Evolutionary conservation across 352 stramenopile species (phyloP).

Genomic region (Globisporangium solare): DNA sequence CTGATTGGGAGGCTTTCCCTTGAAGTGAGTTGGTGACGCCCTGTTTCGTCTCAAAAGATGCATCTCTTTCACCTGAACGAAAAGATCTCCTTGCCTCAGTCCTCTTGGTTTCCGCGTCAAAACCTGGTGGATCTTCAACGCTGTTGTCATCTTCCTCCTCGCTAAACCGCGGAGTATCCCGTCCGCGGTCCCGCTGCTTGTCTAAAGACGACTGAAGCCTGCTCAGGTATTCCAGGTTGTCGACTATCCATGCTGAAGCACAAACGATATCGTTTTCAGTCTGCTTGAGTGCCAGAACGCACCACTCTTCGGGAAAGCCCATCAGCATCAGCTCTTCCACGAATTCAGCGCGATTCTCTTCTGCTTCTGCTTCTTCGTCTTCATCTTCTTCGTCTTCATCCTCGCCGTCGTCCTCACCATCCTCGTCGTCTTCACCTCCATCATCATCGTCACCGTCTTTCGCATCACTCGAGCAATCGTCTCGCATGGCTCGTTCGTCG

Average conservation of each 20-base stretch:
- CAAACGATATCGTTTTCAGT: slow-evolving; percentile 89
- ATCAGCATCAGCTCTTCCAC: slow-evolving; percentile 92
- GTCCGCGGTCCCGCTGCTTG: slow-evolving; percentile 47
- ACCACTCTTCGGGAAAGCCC: slow-evolving; percentile 92
- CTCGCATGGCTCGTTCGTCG: background rate
- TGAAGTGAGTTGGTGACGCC: too few relatives aligned
- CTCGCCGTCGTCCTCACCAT: slow-evolving; percentile 44
- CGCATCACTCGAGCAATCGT: background rate
- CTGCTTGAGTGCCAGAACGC: slow-evolving; percentile 85
- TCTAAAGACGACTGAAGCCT: slow-evolving; percentile 72
- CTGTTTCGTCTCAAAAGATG: too few relatives aligned
- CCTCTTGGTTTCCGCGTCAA: background rate
- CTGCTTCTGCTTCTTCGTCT: slow-evolving; percentile 33
- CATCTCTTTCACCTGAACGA: too few relatives aligned
- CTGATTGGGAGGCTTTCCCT: background rate
- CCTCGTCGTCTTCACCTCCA: slow-evolving; percentile 23
- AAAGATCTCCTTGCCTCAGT: too few relatives aligned
- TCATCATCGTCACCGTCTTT: slow-evolving; percentile 18
- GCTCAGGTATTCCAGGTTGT: slow-evolving; percentile 91
- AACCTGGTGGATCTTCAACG: background rate
- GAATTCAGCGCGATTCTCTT: slow-evolving; percentile 62
- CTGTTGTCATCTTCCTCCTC: slow-evolving; percentile 65
- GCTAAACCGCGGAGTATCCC: slow-evolving; percentile 33
- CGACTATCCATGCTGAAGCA: slow-evolving; percentile 91
- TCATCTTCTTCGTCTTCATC: slow-evolving; percentile 50